Base-by-base conservation (phyloP, 768 basidiomycete genomes). In the Phlebiopsis flavidoalba region DNA sequence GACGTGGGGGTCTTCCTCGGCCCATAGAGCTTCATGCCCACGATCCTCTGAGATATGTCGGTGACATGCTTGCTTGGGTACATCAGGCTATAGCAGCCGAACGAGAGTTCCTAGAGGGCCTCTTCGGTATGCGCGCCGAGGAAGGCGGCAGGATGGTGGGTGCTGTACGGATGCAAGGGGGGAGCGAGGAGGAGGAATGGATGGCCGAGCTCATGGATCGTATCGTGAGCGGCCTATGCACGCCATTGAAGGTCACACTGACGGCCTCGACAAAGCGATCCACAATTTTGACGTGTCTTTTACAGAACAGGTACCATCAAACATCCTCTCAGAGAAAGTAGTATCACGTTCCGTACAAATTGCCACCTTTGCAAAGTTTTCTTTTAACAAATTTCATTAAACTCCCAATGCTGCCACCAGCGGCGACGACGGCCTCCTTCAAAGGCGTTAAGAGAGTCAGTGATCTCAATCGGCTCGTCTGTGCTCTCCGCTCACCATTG, bases 21-120 rank as follows among this genome's bases (percentile, higher is more conserved):
- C 93, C 96, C 0, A 98, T 99, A 63, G 97, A 98, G 71, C 79
- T 99, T 3, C 97, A 99, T 69, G 97, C 97, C 0, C 97, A 99
- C 67, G 97, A 99, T 71, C 96, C 97, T 0, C 82, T 94, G 65
- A 86, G 96, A 35, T 99, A 99, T 70, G 86, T 96, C 14, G 97
- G 97, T 14, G 96, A 98, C 73, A 98, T 98, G 92, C 85, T 98
- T 8, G 96, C 95, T 0, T 98, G 96, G 96, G 87, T 98, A 0
- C 96, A 99, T 73, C 96, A 98, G 63, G 84, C 89, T 0, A 93
- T 97, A 62, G 97, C 97, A 0, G 91, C 91, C 1, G 97, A 99
- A 69, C 88, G 88, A 48, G 97, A 98, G 74, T 95, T 95, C 67
- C 80, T 99, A 21, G 95, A 98, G 68, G 80, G 85, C 36, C 72